Conservation (phyloP, 306 rosid species). For the Corylus americana region DNA sequence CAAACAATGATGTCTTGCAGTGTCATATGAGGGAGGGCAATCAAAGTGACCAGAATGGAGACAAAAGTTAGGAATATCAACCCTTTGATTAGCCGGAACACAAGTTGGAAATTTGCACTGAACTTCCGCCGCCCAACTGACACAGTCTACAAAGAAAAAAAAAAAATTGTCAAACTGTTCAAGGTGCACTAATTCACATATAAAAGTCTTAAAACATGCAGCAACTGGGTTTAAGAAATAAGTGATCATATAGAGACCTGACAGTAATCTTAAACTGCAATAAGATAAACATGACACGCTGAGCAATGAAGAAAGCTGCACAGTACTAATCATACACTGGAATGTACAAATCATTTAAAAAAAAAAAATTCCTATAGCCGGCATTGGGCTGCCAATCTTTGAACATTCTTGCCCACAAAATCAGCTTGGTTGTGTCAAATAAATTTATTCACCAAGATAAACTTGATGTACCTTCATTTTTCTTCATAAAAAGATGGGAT, state of each 20-base stretch:
- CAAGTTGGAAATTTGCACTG: conserved; percentile 92
- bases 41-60: conserved; percentile 69
- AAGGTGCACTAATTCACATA: not conserved
- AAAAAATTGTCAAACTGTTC: not conserved
- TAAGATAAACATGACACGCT: not conserved
- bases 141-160: conserved; percentile 47
- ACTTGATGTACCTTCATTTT: not conserved
- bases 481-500: not conserved
- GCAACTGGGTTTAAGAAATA: not conserved
- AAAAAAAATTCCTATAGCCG: not conserved
- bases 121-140: conserved; percentile 89
- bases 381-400: not conserved
- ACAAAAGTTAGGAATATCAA: conserved; percentile 81
- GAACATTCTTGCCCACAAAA: not conserved
- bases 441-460: not conserved
- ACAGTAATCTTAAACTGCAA: not conserved
- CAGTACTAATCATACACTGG: not conserved
- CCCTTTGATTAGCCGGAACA: conserved; percentile 91
- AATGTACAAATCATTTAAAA: not conserved
- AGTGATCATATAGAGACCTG: not conserved
- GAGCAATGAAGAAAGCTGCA: not conserved
- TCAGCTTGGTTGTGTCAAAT: not conserved
- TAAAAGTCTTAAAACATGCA: not conserved
- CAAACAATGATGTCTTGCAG: conserved; percentile 87
- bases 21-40: conserved; percentile 88